Evolutionary conservation across 176 grass and related monocot species (phyloP), one percentile per base, ranked within the genome.

Genomic region (Thinopyrum elongatum): DNA sequence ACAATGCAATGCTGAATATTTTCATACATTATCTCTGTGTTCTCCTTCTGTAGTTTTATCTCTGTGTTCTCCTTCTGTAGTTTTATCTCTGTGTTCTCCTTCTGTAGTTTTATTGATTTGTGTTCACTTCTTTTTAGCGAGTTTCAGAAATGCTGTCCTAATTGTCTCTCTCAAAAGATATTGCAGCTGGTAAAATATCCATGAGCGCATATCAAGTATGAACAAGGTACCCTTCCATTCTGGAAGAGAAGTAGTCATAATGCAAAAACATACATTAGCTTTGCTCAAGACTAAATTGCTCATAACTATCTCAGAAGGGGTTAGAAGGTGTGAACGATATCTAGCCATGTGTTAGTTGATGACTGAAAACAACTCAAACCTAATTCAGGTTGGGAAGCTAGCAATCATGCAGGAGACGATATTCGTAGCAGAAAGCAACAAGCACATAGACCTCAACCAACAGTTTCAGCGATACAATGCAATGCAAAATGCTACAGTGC

Each of bases 361-460:
- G 22, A 41, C 7, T 87, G 67, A 80, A 75, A 87, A 79, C 46
- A 86, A 51, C 84, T 60, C 71, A 60, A 85, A 30, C 69, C 34
- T 76, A 63, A 57, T 78, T 85, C 49, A 46, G 22, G 59, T 38
- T n/a, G 42, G 36, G n/a, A 91, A 79, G 59, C 5, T 28, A 31
- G 27, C 46, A 91, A 80, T 84, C 86, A 76, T 87, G 75, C 8
- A 80, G 60, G 36, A 22, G 6, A 39, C 29, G 0, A 13, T 39
- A 65, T 82, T 84, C 68, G 55, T 63, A 78, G 27, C 47, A 78
- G 53, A 79, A 80, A 87, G 47, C 68, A 84, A 75, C 81, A 74
- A 8, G 47, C 76, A 84, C 81, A 76, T 51, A 67, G 22, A 74
- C 47, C 38, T 58, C 62, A n/a, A 35, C 58, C 51, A n/a, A 68